Conservation (phyloP, 768 basidiomycete species). For the Porphyrellus cyaneotinctus region DNA sequence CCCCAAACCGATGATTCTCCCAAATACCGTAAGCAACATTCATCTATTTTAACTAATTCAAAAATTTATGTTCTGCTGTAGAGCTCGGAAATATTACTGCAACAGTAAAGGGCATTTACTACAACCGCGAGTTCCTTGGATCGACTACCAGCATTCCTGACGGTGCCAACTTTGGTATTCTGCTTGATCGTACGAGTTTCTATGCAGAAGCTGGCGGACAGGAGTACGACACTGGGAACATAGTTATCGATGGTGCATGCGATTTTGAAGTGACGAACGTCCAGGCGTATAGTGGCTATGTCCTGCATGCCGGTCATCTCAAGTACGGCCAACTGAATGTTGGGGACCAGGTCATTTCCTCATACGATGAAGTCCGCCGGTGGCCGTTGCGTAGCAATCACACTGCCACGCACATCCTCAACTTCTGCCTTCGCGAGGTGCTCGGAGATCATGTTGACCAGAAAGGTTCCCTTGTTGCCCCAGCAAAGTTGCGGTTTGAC, state of each 20-base stretch:
- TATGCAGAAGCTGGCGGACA: conserved; percentile 98
- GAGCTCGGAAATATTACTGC: conserved; percentile 76
- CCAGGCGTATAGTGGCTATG: conserved; percentile 93
- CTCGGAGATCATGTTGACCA: conserved; percentile 98
- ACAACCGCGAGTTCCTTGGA: conserved; percentile 66
- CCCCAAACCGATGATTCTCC: conserved; percentile 90
- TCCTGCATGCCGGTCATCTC: conserved; percentile 85
- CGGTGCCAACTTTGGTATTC: conserved; percentile 71
- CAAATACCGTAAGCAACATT: conserved; percentile 72
- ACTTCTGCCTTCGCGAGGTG: conserved; percentile 87
- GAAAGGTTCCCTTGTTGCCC: conserved; percentile 95
- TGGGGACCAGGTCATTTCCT: conserved; percentile 78
- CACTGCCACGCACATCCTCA: conserved; percentile 97
- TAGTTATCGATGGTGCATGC: conserved; percentile 85
- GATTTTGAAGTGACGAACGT: conserved; percentile 95
- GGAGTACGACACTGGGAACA: conserved; percentile 93
- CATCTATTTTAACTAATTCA: not conserved
- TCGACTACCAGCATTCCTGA: conserved; percentile 66
- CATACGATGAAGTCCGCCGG: conserved; percentile 94
- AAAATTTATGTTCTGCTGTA: conserved; percentile 29
- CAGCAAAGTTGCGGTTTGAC: conserved; percentile 94
- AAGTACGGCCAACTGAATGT: conserved; percentile 83
- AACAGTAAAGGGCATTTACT: conserved; percentile 78
- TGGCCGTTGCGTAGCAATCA: conserved; percentile 98
- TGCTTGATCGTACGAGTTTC: conserved; percentile 92